Conservation (phyloP, 208 protist species). For the Trypanosoma melophagium region DNA sequence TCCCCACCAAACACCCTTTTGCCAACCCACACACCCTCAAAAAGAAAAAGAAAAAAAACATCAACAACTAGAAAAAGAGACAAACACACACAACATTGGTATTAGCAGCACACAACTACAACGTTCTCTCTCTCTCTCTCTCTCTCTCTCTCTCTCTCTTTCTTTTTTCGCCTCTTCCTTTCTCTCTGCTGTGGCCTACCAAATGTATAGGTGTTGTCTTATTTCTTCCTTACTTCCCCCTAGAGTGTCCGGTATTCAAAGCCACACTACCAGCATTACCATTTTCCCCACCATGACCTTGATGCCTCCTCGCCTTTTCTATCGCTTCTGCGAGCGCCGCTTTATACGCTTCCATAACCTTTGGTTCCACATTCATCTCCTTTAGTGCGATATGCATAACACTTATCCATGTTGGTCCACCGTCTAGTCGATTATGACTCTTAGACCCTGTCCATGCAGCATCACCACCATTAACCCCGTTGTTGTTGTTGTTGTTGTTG, state of each 20-base stretch:
- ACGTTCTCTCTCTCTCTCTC: background rate
- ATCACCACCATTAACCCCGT: background rate
- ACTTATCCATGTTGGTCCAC: constrained; percentile 42
- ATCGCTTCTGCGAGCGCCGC: constrained; percentile 36
- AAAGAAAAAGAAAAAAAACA: too few relatives aligned
- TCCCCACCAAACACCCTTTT: too few relatives aligned
- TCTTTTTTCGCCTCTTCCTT: constrained; percentile 3
- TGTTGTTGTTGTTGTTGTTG: constrained; percentile 6
- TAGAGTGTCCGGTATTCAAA: too few relatives aligned
- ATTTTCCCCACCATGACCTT: too few relatives aligned
- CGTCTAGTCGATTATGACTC: constrained; percentile 23
- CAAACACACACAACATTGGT: too few relatives aligned
- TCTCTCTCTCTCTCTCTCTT: background rate
- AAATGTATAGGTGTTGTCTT: background rate
- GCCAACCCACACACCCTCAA: too few relatives aligned
- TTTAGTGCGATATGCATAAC: constrained; percentile 73
- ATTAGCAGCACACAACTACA: background rate
- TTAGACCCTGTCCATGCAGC: background rate
- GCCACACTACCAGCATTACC: too few relatives aligned
- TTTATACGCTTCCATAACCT: constrained; percentile 54
- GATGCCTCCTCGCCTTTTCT: constrained; percentile 27
- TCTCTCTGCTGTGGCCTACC: background rate
- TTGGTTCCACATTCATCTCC: constrained; percentile 59
- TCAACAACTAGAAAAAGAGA: too few relatives aligned
- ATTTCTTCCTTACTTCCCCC: background rate